Evolutionary conservation across 768 basidiomycete genomes (phyloP).

Genomic region (Rossbeevera mucosa): DNA sequence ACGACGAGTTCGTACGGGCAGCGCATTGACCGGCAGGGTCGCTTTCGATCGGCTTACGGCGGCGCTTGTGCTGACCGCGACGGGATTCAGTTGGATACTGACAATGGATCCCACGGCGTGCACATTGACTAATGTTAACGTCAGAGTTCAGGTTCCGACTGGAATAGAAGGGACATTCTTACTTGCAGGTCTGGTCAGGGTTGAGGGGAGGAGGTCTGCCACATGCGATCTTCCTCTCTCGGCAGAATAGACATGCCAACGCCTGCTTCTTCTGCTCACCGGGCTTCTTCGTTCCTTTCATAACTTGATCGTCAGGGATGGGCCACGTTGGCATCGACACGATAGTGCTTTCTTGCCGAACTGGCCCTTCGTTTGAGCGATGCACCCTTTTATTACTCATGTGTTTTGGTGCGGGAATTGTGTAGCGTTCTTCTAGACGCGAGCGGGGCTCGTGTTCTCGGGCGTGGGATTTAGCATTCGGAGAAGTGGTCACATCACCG

Average conservation of each 20-base stretch:
- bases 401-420: constrained; percentile 18
- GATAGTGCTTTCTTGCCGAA: constrained; percentile 27
- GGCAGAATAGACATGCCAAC: constrained; percentile 45
- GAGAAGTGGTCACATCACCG: constrained; percentile 4
- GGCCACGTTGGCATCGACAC: constrained; percentile 29
- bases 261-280: constrained; percentile 43
- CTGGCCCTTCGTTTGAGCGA: constrained; percentile 25
- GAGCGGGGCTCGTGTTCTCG: constrained; percentile 17
- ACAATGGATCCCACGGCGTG: constrained; percentile 43
- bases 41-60: constrained; percentile 29
- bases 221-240: constrained; percentile 49
- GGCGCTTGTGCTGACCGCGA: constrained; percentile 43
- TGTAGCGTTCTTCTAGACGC: constrained; percentile 25
- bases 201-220: constrained; percentile 38
- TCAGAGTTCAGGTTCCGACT: constrained; percentile 11
- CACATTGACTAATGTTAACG: constrained; percentile 39
- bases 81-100: constrained; percentile 48
- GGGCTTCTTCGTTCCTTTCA: constrained; percentile 32
- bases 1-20: constrained; percentile 19
- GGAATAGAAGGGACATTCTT: constrained; percentile 17
- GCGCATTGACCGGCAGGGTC: constrained; percentile 20
- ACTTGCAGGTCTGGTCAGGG: constrained; percentile 45
- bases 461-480: constrained; percentile 14
- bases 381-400: constrained; percentile 26
- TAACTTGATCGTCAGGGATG: constrained; percentile 30